Percentiles rank a stretch among this genome's conserved stretches.
phyloP scores from a whole-genome alignment of 768 basidiomycete genomes.

The Tricholoma matsutake region DNA sequence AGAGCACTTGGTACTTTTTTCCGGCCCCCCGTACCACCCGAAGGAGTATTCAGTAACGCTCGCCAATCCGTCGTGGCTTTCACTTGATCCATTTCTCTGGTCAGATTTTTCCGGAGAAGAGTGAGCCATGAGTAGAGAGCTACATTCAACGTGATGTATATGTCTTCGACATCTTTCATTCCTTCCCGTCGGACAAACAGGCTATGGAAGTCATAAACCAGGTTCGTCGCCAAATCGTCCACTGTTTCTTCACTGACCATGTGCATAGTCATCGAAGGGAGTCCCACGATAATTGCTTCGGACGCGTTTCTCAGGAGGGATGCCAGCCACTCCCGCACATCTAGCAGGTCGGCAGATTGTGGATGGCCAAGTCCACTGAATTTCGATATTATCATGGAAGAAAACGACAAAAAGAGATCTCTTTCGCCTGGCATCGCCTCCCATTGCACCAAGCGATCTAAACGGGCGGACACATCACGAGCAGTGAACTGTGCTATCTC shows the following conservation, averaged over 20 bases:
- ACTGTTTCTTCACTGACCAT: constrained; percentile 69
- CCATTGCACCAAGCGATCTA: constrained; percentile 60
- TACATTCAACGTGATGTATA: constrained; percentile 84
- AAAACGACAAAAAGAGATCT: constrained; percentile 69
- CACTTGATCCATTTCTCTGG: constrained; percentile 75
- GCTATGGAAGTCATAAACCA: constrained; percentile 73
- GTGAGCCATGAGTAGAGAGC: constrained; percentile 82
- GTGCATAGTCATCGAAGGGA: constrained; percentile 79
- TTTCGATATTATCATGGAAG: constrained; percentile 73
- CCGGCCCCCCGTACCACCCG: constrained; percentile 22
- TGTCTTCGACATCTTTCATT: constrained; percentile 61
- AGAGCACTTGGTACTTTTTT: constrained; percentile 41
- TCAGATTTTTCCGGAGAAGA: constrained; percentile 68
- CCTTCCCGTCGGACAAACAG: constrained; percentile 55
- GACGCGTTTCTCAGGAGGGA: constrained; percentile 55
- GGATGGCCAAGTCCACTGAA: constrained; percentile 60
- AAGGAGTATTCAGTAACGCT: constrained; percentile 31
- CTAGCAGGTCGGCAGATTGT: constrained; percentile 34
- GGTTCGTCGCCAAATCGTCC: constrained; percentile 35
- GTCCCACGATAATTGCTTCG: constrained; percentile 73
- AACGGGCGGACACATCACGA: constrained; percentile 61
- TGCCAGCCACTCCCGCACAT: constrained; percentile 57
- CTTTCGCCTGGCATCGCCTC: constrained; percentile 50
- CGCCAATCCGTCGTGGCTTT: constrained; percentile 56
- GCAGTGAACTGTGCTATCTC: constrained; percentile 78